Base-by-base conservation (phyloP, 257 asterid species). In the Nicotiana otophora region DNA sequence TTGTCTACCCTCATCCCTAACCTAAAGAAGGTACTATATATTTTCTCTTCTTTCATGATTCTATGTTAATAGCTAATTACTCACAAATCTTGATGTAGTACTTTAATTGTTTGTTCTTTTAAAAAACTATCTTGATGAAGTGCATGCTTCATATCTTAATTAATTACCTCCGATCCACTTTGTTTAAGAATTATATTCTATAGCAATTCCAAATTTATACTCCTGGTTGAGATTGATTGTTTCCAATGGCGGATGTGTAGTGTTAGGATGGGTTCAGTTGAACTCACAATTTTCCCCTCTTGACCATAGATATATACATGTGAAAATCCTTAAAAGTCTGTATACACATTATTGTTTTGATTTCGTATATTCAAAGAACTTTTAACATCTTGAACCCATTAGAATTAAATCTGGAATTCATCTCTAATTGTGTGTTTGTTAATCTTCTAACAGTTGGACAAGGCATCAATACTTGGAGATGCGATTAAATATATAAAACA, bases 1-100 rank as follows among this genome's bases (percentile, higher is more conserved):
- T 60, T 87, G 61, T 65, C 89, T 19, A n/a, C 86, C 57, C 65
- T 87, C 46, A 58, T 87, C 81, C 89, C 89, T 33, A 80, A 77
- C 80, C 77, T 87, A 3, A 80, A 82, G 79, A 84, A 84, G 87
- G 88, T 86, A 26, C 53, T 14, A 10, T 7, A 7, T 7, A 11
- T 61, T 3, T 39, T 15, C 0, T 7, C 14, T 72, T 39, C 7
- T 5, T n/a, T 72, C 5, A 2, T 17, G 7, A 30, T 33, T 33
- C 19, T 2, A 10, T 16, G 68, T 60, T 2, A 68, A 58, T 8
- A 55, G 26, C 17, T 42, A 23, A 23, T 23, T 23, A 12, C 33
- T 2, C 4, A 3, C 6, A 5, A 48, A 74, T 10, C 55, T 76
- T 48, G 64, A 31, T 4, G 34, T 31, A 31, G 1, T 23, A 23